These are phyloP conservation scores for Saccharomyces mikatae DNA, from an alignment of 805 yeast species.

Conservation along the genomic window DNA sequence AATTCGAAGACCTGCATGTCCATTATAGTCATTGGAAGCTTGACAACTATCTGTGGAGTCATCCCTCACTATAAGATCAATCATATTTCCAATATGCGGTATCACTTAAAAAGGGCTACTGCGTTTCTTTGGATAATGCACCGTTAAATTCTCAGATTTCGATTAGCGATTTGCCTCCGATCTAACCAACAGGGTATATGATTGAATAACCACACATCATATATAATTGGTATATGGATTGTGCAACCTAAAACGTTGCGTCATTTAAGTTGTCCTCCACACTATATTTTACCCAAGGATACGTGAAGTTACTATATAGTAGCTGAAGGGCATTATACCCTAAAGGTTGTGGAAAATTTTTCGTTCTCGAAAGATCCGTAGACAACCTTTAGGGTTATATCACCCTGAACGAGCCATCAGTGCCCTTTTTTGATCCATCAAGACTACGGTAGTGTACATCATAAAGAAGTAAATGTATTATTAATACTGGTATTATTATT, in stretches of 20 bases:
- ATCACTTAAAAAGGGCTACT: neutral
- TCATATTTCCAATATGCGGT: neutral
- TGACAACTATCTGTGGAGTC: slow-evolving; percentile 32
- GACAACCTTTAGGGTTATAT: neutral
- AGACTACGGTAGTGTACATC: neutral
- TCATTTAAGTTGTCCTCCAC: neutral
- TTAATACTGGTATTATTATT: neutral
- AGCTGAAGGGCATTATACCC: neutral
- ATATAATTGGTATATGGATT: neutral
- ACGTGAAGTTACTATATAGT: neutral
- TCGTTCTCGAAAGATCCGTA: neutral
- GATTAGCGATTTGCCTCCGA: neutral
- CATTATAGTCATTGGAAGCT: slow-evolving; percentile 38
- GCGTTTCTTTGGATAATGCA: neutral
- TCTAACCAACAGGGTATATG: neutral
- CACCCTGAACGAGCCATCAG: neutral
- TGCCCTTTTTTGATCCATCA: neutral
- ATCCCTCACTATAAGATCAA: slow-evolving; percentile 8
- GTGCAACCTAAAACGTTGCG: neutral
- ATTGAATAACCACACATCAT: neutral
- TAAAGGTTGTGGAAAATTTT: neutral
- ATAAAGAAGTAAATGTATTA: neutral
- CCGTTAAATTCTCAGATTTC: neutral
- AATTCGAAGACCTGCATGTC: slow-evolving; percentile 38
- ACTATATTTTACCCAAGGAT: neutral